Evolutionary conservation across 73 alveolate species (phyloP), one percentile per base, ranked within the genome.

Genomic region (Uronychia setigera): DNA sequence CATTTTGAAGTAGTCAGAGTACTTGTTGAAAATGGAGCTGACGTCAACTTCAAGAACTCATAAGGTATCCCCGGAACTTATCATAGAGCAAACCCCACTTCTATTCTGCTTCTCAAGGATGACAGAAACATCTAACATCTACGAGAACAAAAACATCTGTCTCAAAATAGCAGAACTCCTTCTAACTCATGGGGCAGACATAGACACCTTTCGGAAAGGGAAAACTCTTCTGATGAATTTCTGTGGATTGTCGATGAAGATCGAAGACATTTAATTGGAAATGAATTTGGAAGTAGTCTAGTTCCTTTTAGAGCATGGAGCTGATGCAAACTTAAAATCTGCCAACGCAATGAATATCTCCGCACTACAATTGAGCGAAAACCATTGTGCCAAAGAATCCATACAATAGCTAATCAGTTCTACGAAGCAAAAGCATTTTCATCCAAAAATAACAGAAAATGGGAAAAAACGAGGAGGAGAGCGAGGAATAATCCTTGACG

Each of bases 121-220:
- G 93, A 91, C 91, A 33, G 96, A 94, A 84, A 92, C 92, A 25
- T 29, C 77, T 14, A 94, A 94, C 86, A 81, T 92, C 5, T 94
- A 82, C 82, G 98, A 94, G 79, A 94, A 94, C 83, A 85, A 94
- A 74, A 94, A 94, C 82, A 92, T 94, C 27, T 94, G 98, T 78
- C 75, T 89, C 31, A 94, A 94, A 83, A 94, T 94, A 74, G 98
- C 98, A 30, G 96, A 92, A 60, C 83, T 94, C 0, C 76, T 94
- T 29, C 92, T 94, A 29, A 78, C 86, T 32, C 84, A 80, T 84
- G 98, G 98, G 26, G 96, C 98, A 29, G 98, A 94, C 79, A 89
- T 94, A n/a, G 82, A 94, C 76, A 86, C 78, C 35, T 88, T 59
- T 31, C 87, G 80, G 29, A 89, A 92, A 58, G 98, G 96, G n/a